Conservation (phyloP, 2,329 filamentous ascomycete genomes). For the Colletotrichum karsti region DNA sequence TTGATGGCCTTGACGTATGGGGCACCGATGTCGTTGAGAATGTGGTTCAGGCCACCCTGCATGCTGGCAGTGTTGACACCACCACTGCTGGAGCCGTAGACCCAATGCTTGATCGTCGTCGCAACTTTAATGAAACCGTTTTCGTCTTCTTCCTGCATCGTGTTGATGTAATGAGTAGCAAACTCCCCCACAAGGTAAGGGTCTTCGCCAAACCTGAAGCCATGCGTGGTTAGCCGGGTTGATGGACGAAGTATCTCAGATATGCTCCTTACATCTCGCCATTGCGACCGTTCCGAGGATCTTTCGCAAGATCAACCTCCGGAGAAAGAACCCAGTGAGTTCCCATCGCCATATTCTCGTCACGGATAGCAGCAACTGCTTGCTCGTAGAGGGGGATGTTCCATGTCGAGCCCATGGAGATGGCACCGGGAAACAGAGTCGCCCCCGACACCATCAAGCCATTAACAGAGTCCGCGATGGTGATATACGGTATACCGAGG, state of each 20-base stretch:
- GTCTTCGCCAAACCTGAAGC: constrained; percentile 41
- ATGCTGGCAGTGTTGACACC: constrained; percentile 43
- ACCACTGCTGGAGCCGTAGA: constrained; percentile 41
- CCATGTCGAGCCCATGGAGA: constrained; percentile 39
- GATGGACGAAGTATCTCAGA: no score
- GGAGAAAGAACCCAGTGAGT: constrained; percentile 43
- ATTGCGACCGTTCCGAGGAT: constrained; percentile 37
- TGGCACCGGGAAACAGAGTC: constrained; percentile 40
- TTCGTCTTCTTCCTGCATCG: constrained; percentile 43
- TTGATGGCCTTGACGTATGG: constrained; percentile 39
- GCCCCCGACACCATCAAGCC: constrained; percentile 39
- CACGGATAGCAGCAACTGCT: constrained; percentile 36
- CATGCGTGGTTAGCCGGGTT: not conserved
- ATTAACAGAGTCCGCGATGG: constrained; percentile 38
- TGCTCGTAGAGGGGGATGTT: constrained; percentile 40
- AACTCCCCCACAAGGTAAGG: constrained; percentile 40
- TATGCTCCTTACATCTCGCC: constrained; percentile 31
- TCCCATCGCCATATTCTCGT: constrained; percentile 40
- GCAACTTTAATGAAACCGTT: constrained; percentile 42
- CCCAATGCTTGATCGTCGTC: constrained; percentile 45
- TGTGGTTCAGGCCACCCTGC: constrained; percentile 41
- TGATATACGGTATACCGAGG: constrained; percentile 35
- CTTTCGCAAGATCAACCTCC: constrained; percentile 41
- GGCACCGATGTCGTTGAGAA: constrained; percentile 40
- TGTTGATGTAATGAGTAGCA: constrained; percentile 41